Percentiles rank a stretch among this genome's conserved stretches.
Conservation (phyloP, 495 filamentous ascomycete species). For the Pseudomonodictys pantanalensis region DNA sequence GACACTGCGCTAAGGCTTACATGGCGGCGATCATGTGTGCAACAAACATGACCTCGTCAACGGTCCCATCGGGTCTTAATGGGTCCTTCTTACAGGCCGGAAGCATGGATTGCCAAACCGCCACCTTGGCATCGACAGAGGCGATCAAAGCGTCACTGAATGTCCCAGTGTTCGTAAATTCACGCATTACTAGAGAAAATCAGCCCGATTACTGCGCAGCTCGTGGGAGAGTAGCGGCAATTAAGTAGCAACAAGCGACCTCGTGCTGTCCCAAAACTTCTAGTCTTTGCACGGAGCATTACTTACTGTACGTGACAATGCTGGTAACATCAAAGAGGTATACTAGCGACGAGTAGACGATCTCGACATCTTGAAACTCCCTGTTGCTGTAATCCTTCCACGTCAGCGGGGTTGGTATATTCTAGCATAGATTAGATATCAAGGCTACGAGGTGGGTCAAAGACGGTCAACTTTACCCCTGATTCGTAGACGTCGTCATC, state of each 20-base stretch:
- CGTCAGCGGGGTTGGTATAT: constrained; percentile 21
- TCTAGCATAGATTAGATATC: constrained; percentile 1
- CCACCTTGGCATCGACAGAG: constrained; percentile 20
- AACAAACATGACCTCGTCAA: constrained; percentile 31
- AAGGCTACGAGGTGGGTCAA: background rate
- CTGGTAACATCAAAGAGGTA: constrained; percentile 19
- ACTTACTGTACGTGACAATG: constrained; percentile 9
- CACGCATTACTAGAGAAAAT: too few relatives aligned
- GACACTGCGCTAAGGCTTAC: constrained; percentile 2
- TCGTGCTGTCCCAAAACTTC: too few relatives aligned
- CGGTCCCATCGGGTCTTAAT: constrained; percentile 9
- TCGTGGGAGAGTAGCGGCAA: too few relatives aligned
- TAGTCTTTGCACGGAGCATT: too few relatives aligned
- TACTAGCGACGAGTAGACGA: constrained; percentile 25
- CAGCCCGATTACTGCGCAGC: too few relatives aligned
- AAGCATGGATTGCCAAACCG: constrained; percentile 21
- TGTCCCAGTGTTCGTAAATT: constrained; percentile 1
- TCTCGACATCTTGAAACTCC: constrained; percentile 25
- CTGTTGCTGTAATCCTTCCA: constrained; percentile 19
- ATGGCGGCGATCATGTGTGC: constrained; percentile 20
- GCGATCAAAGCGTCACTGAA: constrained; percentile 10
- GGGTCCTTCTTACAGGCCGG: constrained; percentile 29
- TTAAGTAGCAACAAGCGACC: too few relatives aligned
- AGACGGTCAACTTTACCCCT: constrained; percentile 11
- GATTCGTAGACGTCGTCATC: constrained; percentile 23